phyloP scores from a whole-genome alignment of 306 rosid genomes.

The Cicer bijugum region DNA sequence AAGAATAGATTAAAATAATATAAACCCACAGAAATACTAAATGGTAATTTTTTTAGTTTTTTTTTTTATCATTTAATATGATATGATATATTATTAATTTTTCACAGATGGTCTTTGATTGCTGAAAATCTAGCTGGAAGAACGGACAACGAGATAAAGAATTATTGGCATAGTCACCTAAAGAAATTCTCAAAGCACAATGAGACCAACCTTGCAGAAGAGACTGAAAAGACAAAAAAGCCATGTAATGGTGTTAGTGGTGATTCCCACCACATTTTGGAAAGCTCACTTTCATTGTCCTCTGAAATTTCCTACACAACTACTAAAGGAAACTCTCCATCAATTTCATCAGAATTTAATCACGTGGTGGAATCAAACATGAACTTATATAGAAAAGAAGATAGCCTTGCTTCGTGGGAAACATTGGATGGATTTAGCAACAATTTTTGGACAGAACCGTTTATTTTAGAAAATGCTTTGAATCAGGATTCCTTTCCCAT shows the following conservation, averaged over 20 bases:
- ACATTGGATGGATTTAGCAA: slow-evolving; percentile 36
- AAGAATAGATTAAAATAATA: too few relatives aligned
- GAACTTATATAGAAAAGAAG: slow-evolving; percentile 26
- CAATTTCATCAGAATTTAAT: slow-evolving; percentile 27
- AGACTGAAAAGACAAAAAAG: slow-evolving; percentile 37
- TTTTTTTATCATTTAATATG: too few relatives aligned
- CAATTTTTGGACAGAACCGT: slow-evolving; percentile 71
- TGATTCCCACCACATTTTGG: slow-evolving; percentile 45
- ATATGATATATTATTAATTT: neutral
- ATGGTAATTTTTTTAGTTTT: too few relatives aligned
- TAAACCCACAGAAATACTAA: too few relatives aligned
- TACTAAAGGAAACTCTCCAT: slow-evolving; percentile 29
- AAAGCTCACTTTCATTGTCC: slow-evolving; percentile 49
- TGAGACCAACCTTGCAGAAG: neutral
- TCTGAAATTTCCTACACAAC: slow-evolving; percentile 32
- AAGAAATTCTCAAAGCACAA: slow-evolving; percentile 44
- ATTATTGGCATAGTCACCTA: slow-evolving; percentile 69
- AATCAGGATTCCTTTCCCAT: slow-evolving; percentile 16
- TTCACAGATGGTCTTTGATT: slow-evolving; percentile 67
- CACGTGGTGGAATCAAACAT: slow-evolving; percentile 1
- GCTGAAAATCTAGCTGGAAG: slow-evolving; percentile 67
- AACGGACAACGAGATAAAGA: slow-evolving; percentile 77
- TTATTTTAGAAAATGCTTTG: slow-evolving; percentile 48
- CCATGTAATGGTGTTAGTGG: neutral
- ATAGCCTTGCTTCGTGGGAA: slow-evolving; percentile 35